Conservation (phyloP, 148 eudicot genomes). For the Heliamphora exappendiculata region DNA sequence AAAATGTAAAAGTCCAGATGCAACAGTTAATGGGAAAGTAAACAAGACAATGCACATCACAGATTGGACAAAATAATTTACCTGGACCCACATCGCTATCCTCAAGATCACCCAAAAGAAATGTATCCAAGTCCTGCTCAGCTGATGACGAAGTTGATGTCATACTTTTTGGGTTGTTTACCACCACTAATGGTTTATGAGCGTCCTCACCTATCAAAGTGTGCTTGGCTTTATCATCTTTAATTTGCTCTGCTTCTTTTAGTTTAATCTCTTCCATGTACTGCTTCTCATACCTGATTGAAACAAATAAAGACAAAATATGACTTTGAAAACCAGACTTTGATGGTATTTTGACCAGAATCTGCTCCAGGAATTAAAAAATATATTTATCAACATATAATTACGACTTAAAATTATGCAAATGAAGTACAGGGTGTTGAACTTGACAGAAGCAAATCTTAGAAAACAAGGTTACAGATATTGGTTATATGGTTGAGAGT, state of each 20-base stretch:
- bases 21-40: neutral
- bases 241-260: constrained; percentile 39
- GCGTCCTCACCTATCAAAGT: constrained; percentile 12
- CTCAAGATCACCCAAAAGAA: constrained; percentile 62
- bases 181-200: constrained; percentile 26
- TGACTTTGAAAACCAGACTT: neutral
- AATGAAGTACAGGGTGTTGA: neutral
- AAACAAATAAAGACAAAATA: neutral
- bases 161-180: constrained; percentile 29
- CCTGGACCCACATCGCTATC: constrained; percentile 58
- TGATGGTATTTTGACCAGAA: neutral
- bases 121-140: constrained; percentile 66
- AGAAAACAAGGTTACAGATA: neutral
- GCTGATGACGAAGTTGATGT: constrained; percentile 40
- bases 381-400: neutral
- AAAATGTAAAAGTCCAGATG: neutral
- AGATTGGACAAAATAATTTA: constrained; percentile 16
- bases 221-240: constrained; percentile 37
- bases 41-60: neutral
- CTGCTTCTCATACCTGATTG: constrained; percentile 45
- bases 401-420: neutral
- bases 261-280: constrained; percentile 41
- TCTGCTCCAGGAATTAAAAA: neutral
- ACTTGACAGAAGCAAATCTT: neutral
- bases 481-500: neutral